Percentiles rank a stretch among this genome's conserved stretches.
Conservation (phyloP, 176 grass and related monocot species). For the Zea luxurians region DNA sequence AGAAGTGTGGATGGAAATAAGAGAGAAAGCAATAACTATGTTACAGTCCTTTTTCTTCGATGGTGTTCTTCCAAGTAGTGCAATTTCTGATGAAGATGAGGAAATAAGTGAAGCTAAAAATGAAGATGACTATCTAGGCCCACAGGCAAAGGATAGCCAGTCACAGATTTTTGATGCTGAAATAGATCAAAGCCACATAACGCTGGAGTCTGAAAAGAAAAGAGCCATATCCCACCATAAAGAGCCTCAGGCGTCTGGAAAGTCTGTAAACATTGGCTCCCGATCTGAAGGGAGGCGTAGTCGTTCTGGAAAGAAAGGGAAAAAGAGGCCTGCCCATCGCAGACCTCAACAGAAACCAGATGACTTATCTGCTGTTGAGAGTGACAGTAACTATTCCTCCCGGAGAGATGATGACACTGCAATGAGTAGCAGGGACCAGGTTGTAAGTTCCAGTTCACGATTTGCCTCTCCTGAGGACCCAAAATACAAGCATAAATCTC, state of each 20-base stretch:
- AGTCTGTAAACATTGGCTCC: constrained; percentile 52
- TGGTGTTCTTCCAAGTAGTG: constrained; percentile 74
- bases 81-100: constrained; percentile 87
- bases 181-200: constrained; percentile 73
- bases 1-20: constrained; percentile 99
- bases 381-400: constrained; percentile 60
- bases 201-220: constrained; percentile 63
- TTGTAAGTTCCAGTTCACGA: constrained; percentile 84
- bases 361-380: constrained; percentile 68
- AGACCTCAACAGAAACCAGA: constrained; percentile 79
- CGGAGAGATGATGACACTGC: constrained; percentile 69
- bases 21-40: constrained; percentile 90
- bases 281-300: constrained; percentile 71
- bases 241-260: constrained; percentile 51
- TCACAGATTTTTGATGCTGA: constrained; percentile 52
- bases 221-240: constrained; percentile 55
- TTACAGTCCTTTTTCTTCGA: constrained; percentile 92
- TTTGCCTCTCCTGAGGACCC: constrained; percentile 93
- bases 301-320: constrained; percentile 91
- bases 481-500: constrained; percentile 70
- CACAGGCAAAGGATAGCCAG: constrained; percentile 48
- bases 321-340: constrained; percentile 79
- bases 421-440: constrained; percentile 74
- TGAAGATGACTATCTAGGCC: constrained; percentile 66
- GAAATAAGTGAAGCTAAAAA: constrained; percentile 68